Conservation (phyloP, 805 yeast genomes). For the Ogataea populi-albae region DNA sequence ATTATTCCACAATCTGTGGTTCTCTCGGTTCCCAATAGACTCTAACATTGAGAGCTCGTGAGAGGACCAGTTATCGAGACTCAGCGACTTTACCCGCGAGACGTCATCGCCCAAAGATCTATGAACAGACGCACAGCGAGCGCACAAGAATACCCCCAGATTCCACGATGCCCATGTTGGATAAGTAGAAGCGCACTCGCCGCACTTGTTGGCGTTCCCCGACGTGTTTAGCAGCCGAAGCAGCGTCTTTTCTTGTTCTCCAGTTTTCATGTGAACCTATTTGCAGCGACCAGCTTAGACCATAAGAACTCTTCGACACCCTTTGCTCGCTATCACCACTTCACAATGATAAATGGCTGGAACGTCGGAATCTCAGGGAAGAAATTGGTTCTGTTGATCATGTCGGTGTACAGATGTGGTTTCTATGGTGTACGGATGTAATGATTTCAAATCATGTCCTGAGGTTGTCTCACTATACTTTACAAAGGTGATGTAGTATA, state of each 20-base stretch:
- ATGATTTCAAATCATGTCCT: too few species aligned
- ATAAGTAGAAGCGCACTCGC: constrained; percentile 67
- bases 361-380: too few species aligned
- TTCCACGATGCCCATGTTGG: constrained; percentile 56
- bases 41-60: constrained; percentile 48
- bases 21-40: constrained; percentile 59
- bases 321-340: too few species aligned
- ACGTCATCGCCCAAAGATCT: constrained; percentile 59
- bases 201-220: constrained; percentile 68
- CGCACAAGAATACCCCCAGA: constrained; percentile 74
- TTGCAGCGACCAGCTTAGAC: too few species aligned
- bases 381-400: too few species aligned
- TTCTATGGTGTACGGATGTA: too few species aligned
- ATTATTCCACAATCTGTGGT: constrained; percentile 65
- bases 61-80: constrained; percentile 66
- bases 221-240: constrained; percentile 57
- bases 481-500: too few species aligned
- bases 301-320: too few species aligned
- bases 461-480: too few species aligned
- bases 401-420: too few species aligned
- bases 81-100: constrained; percentile 67
- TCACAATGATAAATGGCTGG: too few species aligned
- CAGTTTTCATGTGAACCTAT: too few species aligned
- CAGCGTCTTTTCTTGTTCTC: constrained; percentile 38
- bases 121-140: constrained; percentile 80